These are phyloP conservation scores for Nicotiana tomentosiformis DNA, from an alignment of 257 asterid species.

Conservation along the genomic window DNA sequence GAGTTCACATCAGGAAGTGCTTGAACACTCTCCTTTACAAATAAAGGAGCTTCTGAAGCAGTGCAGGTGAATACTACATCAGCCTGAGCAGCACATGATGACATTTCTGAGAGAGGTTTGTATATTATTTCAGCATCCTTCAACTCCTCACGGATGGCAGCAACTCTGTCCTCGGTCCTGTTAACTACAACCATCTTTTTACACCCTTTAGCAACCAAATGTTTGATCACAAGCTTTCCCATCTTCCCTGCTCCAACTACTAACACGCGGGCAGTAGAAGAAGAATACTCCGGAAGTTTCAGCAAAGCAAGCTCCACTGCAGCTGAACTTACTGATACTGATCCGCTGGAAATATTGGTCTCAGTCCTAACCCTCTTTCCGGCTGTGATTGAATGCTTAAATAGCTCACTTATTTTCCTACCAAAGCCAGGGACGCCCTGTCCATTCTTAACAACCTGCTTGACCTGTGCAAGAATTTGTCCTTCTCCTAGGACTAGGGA, in stretches of 20 bases:
- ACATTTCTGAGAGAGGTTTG: conserved; percentile 47
- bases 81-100: conserved; percentile 65
- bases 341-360: conserved; percentile 74
- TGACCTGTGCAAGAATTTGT: conserved; percentile 90
- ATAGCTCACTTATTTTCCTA: conserved; percentile 69
- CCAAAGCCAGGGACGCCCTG: conserved; percentile 82
- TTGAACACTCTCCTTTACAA: conserved; percentile 62
- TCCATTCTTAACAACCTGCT: conserved; percentile 74
- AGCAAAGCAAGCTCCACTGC: conserved; percentile 86
- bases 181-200: conserved; percentile 68
- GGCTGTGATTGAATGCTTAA: conserved; percentile 73
- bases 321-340: conserved; percentile 94
- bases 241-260: conserved; percentile 96
- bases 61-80: conserved; percentile 85
- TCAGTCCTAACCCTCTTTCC: conserved; percentile 93
- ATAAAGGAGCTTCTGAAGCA: conserved; percentile 57
- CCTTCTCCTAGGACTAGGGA: conserved; percentile 96
- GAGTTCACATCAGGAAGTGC: conserved; percentile 41
- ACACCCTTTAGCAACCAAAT: conserved; percentile 78
- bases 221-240: conserved; percentile 92
- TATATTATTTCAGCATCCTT: conserved; percentile 60
- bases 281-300: conserved; percentile 65
- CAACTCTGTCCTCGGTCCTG: conserved; percentile 71
- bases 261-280: conserved; percentile 45
- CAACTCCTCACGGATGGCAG: conserved; percentile 51